These are phyloP conservation scores for Calonectria montana DNA, from an alignment of 2,329 filamentous ascomycete species.

Conservation along the genomic window DNA sequence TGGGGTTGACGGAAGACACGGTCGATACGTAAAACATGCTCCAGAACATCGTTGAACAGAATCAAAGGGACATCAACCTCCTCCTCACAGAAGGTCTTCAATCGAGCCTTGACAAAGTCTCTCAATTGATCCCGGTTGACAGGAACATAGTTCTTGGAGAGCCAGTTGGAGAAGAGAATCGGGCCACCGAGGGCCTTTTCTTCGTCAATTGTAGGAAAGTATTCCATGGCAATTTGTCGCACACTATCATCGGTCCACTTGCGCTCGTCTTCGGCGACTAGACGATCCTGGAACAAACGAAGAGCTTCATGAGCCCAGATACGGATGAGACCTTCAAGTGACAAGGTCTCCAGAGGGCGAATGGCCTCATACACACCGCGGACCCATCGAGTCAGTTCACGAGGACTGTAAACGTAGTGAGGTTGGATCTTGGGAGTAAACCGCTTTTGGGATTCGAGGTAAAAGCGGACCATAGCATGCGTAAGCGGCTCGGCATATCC, in stretches of 20 bases:
- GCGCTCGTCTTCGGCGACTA: slow-evolving; percentile 93
- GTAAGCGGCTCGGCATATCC: slow-evolving; percentile 95
- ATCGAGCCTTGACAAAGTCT: slow-evolving; percentile 96
- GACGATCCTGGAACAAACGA: slow-evolving; percentile 95
- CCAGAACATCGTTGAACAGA: slow-evolving; percentile 98
- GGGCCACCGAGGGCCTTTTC: slow-evolving; percentile 89
- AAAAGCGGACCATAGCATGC: slow-evolving; percentile 97
- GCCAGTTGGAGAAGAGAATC: slow-evolving; percentile 99
- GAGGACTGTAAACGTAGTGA: slow-evolving; percentile 98
- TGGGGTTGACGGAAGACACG: slow-evolving; percentile 98
- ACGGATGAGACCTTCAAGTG: slow-evolving; percentile 90
- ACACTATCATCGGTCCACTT: slow-evolving; percentile 95
- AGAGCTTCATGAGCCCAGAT: slow-evolving; percentile 99
- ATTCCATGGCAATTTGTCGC: slow-evolving; percentile 85
- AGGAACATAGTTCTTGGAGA: slow-evolving; percentile 98
- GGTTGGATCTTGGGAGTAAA: slow-evolving; percentile 98
- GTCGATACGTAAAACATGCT: slow-evolving; percentile 98
- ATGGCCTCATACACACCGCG: slow-evolving; percentile 98
- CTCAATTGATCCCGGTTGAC: slow-evolving; percentile 95
- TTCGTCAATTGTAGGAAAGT: slow-evolving; percentile 96
- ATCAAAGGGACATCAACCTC: slow-evolving; percentile 98
- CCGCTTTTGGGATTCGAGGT: slow-evolving; percentile 90
- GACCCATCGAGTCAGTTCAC: slow-evolving; percentile 98
- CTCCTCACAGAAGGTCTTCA: slow-evolving; percentile 99
- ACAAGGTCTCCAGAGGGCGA: slow-evolving; percentile 86